Conservation (phyloP, 2,329 filamentous ascomycete genomes). For the Fusarium ramigenum region DNA sequence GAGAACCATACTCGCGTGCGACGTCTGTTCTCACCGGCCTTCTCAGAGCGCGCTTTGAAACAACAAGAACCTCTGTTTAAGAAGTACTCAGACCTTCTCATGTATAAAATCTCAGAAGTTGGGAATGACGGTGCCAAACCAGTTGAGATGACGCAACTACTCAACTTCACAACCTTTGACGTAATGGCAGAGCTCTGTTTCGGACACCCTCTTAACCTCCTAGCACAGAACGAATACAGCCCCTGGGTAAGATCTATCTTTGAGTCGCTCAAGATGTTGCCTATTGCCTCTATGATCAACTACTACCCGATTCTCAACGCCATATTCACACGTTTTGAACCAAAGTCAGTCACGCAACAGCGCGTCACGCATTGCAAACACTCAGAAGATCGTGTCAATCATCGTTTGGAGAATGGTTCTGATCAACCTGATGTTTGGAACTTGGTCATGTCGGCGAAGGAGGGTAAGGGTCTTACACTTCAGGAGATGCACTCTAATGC, state of each 20-base stretch:
- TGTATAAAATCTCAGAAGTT: conserved; percentile 5
- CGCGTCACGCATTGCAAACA: conserved; percentile 12
- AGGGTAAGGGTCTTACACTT: conserved; percentile 12
- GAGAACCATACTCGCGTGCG: conserved; percentile 3
- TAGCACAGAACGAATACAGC: conserved; percentile 37
- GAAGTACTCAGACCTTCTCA: conserved; percentile 15
- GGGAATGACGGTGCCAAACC: conserved; percentile 2
- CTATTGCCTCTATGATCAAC: background rate
- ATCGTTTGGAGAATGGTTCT: background rate
- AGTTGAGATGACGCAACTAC: conserved; percentile 1
- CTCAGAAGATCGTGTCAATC: conserved; percentile 3
- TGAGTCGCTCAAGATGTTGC: conserved; percentile 1
- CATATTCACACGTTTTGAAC: background rate
- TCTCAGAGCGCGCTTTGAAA: conserved; percentile 20
- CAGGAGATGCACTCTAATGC: conserved; percentile 22
- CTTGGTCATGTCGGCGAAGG: conserved; percentile 4
- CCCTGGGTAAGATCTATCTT: conserved; percentile 43
- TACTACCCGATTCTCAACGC: conserved; percentile 10
- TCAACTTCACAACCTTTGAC: conserved; percentile 43
- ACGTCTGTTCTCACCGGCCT: conserved; percentile 5
- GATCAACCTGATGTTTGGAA: conserved; percentile 24
- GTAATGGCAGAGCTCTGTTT: conserved; percentile 41
- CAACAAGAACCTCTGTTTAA: conserved; percentile 13
- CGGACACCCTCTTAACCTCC: conserved; percentile 39
- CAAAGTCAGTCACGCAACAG: conserved; percentile 2